Conservation (phyloP, 805 yeast species). For the Pichia exigua region DNA sequence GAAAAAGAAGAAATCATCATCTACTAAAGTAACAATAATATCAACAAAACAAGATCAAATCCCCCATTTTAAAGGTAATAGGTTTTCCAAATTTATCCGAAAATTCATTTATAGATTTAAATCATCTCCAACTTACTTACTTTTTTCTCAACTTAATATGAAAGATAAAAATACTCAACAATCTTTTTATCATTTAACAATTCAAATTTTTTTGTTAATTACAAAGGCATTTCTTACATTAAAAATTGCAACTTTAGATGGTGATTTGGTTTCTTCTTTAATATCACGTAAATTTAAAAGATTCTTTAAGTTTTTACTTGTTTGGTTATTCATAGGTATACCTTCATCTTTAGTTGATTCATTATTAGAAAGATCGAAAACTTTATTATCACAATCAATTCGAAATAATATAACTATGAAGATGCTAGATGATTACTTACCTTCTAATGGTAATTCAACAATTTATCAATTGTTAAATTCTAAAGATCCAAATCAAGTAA, state of each 20-base stretch:
- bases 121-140: constrained; percentile 14
- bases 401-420: constrained; percentile 57
- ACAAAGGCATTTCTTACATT: constrained; percentile 67
- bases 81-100: not conserved
- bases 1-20: not conserved
- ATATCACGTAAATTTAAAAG: constrained; percentile 60
- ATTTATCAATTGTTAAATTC: constrained; percentile 62
- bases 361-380: constrained; percentile 52
- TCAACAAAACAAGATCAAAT: not conserved
- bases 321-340: constrained; percentile 79
- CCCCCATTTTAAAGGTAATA: not conserved
- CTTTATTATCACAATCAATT: constrained; percentile 48
- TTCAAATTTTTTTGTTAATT: constrained; percentile 55
- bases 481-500: constrained; percentile 5
- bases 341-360: constrained; percentile 83
- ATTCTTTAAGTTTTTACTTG: constrained; percentile 53
- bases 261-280: constrained; percentile 72
- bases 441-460: constrained; percentile 59
- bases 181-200: constrained; percentile 25
- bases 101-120: constrained; percentile 3
- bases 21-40: not conserved
- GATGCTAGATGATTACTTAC: constrained; percentile 64
- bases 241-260: constrained; percentile 81
- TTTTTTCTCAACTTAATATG: constrained; percentile 14
- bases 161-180: constrained; percentile 9